Evolutionary conservation across 2,329 filamentous ascomycete genomes (phyloP).

Genomic region (Neofusicoccum kwambonambiense): DNA sequence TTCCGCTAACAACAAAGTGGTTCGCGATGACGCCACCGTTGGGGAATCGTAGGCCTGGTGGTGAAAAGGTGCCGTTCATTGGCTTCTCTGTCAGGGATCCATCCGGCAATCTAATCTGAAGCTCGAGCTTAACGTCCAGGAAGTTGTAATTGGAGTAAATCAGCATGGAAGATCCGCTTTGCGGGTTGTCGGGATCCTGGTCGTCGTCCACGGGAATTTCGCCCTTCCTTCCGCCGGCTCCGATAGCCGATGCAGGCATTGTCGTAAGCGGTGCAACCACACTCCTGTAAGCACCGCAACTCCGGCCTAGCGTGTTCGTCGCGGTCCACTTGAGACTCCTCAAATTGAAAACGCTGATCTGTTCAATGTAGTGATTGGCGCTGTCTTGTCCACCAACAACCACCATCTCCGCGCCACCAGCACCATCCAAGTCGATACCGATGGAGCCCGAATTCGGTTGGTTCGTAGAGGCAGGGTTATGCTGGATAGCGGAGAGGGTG

Average conservation of each 20-base stretch:
- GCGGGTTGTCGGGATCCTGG: slow-evolving; percentile 37
- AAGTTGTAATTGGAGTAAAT: slow-evolving; percentile 99
- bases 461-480: slow-evolving; percentile 79
- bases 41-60: slow-evolving; percentile 89
- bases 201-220: slow-evolving; percentile 21
- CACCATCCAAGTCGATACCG: slow-evolving; percentile 84
- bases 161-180: slow-evolving; percentile 67
- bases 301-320: slow-evolving; percentile 81
- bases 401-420: slow-evolving; percentile 93
- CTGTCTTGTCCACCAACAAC: slow-evolving; percentile 95
- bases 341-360: slow-evolving; percentile 97
- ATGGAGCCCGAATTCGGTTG: slow-evolving; percentile 79
- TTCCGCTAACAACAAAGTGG: slow-evolving; percentile 95
- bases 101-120: slow-evolving; percentile 83
- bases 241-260: slow-evolving; percentile 64
- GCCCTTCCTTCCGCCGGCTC: slow-evolving; percentile 49
- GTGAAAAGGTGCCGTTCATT: slow-evolving; percentile 84
- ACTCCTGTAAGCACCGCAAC: slow-evolving; percentile 93
- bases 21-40: slow-evolving; percentile 95
- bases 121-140: slow-evolving; percentile 89
- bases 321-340: slow-evolving; percentile 94
- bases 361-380: slow-evolving; percentile 98
- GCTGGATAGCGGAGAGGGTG: slow-evolving; percentile 80
- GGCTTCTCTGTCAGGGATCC: slow-evolving; percentile 81
- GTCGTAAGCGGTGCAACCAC: slow-evolving; percentile 82